A percentile compares a stretch with the other conserved stretches of the same genome.
Conservation (phyloP, 148 eudicot species). For the Pouteria glomerata region DNA sequence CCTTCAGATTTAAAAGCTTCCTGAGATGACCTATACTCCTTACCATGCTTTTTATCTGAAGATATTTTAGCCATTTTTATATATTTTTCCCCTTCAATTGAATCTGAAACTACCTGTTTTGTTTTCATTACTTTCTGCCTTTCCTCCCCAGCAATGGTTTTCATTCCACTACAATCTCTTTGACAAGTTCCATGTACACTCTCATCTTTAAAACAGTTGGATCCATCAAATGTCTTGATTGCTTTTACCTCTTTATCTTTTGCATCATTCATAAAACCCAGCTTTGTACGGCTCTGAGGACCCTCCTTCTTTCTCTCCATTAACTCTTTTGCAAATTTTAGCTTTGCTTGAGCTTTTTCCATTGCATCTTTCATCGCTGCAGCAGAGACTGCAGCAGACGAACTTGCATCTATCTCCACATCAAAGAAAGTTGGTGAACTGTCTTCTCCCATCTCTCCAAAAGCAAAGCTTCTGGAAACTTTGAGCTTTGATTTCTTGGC, state of each 20-base stretch:
- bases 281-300: constrained; percentile 22
- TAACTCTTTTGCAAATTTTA: constrained; percentile 50
- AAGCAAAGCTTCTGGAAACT: constrained; percentile 41
- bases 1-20: constrained; percentile 34
- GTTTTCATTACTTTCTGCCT: constrained; percentile 20
- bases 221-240: constrained; percentile 12
- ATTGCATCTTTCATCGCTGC: constrained; percentile 67
- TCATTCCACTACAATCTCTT: constrained; percentile 21
- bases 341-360: constrained; percentile 62
- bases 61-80: constrained; percentile 18
- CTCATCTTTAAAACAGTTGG: constrained; percentile 23
- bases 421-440: constrained; percentile 57
- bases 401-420: constrained; percentile 58
- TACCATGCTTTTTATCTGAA: constrained; percentile 21
- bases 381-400: constrained; percentile 42
- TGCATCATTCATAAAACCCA: constrained; percentile 24
- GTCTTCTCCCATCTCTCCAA: constrained; percentile 32
- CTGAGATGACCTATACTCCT: constrained; percentile 21
- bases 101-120: constrained; percentile 23
- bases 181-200: constrained; percentile 23
- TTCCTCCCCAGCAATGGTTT: constrained; percentile 24
- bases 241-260: constrained; percentile 19
- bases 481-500: constrained; percentile 27
- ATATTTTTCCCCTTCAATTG: constrained; percentile 18
- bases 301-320: constrained; percentile 50